Evolutionary conservation across 1,284 basidiomycete species (phyloP), one percentile per base, ranked within the genome.

Genomic region (Ceratobasidium sp.): DNA sequence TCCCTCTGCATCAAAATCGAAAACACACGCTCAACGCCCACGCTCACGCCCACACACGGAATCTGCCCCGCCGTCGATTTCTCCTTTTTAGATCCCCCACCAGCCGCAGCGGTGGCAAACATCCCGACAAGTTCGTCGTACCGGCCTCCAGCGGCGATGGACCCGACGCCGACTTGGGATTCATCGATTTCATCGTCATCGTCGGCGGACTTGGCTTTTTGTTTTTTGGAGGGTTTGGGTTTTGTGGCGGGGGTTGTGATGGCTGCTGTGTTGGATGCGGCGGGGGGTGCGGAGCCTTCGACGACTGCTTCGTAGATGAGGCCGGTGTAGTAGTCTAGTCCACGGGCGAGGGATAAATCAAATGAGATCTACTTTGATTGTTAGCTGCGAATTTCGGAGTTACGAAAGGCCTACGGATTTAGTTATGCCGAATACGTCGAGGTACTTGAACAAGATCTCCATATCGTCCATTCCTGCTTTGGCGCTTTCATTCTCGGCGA

Each of bases 221-320:
- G 71, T 73, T 87, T 86, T 35, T 75, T 75, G 3, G 72, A 72
- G 65, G 83, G 78, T 77, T 86, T 89, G 73, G 85, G 84, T 76
- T 82, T 84, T 38, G 80, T 75, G 43, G 82, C 76, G 40, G 82
- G 75, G 20, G 80, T 74, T 5, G 76, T 83, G 80, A 75, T 86
- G 81, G 73, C 34, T 7, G 62, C 7, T 0, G 84, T 80, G 25
- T 72, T 84, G 83, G 81, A 92, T 87, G 7, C 87, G 29, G 69
- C 87, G 0, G 96, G 94, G 0, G 96, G 95, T 0, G 96, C 95
- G 8, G 95, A 98, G 0, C 89, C 93, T 75, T 93, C 93, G 27
- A 94, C 93, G 74, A 95, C 86, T 45, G 94, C 97, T 80, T 99
- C 97, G 82, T 98, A 98, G 78, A 99, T 99, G 76, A 99, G 89